Conservation (phyloP, 2,329 filamentous ascomycete species). For the Seiridium cupressi region DNA sequence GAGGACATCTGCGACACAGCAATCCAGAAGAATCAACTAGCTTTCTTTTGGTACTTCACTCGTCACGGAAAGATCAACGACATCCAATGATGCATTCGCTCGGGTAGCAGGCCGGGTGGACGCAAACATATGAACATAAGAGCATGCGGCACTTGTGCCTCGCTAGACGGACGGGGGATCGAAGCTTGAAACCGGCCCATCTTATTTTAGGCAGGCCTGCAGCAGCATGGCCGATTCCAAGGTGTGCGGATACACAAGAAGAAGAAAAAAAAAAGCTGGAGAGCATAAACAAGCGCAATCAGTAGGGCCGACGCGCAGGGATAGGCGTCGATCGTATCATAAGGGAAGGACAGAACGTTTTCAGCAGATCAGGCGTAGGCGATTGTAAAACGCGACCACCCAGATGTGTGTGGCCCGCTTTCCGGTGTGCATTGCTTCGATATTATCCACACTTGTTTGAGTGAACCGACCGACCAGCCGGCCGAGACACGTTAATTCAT, state of each 20-base stretch:
- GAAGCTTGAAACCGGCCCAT: slow-evolving; percentile 17
- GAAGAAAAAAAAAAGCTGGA: not conserved
- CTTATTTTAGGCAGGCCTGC: slow-evolving; percentile 18
- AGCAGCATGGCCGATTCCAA: slow-evolving; percentile 2
- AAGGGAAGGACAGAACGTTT: not conserved
- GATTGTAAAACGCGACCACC: not conserved
- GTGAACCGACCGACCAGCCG: not conserved
- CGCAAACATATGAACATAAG: not conserved
- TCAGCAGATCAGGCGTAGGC: not conserved
- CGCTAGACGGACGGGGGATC: slow-evolving; percentile 12
- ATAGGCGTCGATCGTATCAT: slow-evolving; percentile 8
- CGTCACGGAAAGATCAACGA: too few species aligned
- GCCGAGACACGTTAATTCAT: not conserved
- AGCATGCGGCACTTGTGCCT: not conserved
- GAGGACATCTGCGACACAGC: too few species aligned
- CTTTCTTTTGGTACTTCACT: too few species aligned
- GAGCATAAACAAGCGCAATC: not conserved
- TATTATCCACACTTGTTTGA: not conserved
- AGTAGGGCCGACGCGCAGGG: not conserved
- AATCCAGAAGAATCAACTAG: too few species aligned
- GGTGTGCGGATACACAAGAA: not conserved
- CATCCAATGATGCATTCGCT: too few species aligned
- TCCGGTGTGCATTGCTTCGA: not conserved
- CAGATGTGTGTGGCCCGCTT: not conserved
- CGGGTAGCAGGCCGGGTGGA: not conserved